A percentile compares a stretch with the other conserved stretches of the same genome.
These are phyloP conservation scores for Aspergillus nanangensis DNA, from an alignment of 495 filamentous ascomycete genomes.

Conservation along the genomic window DNA sequence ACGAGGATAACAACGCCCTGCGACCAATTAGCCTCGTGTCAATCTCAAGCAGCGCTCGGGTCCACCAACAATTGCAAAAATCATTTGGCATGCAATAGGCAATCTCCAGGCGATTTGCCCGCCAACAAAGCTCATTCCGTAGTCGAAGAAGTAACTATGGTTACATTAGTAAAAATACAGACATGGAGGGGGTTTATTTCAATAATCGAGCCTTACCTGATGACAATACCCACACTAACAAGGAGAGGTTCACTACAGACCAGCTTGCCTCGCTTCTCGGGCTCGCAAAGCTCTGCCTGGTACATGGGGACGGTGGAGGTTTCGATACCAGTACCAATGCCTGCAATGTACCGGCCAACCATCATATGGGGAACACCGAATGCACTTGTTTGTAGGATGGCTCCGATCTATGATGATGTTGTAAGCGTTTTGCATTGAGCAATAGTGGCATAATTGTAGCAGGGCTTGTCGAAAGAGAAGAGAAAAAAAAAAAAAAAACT, in stretches of 20 bases:
- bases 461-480: too few species aligned
- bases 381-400: slow-evolving; percentile 39
- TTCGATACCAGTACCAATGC: slow-evolving; percentile 47
- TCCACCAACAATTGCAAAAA: slow-evolving; percentile 34
- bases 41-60: too few species aligned
- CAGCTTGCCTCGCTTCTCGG: slow-evolving; percentile 35
- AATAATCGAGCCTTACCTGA: too few species aligned
- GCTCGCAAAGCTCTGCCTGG: slow-evolving; percentile 40
- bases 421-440: background rate
- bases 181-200: background rate
- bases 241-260: slow-evolving; percentile 44
- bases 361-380: slow-evolving; percentile 42
- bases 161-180: background rate
- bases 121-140: slow-evolving; percentile 36
- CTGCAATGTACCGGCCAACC: slow-evolving; percentile 43
- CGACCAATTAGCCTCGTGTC: slow-evolving; percentile 9
- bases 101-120: slow-evolving; percentile 42
- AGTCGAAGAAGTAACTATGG: slow-evolving; percentile 43
- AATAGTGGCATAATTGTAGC: background rate
- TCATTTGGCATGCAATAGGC: slow-evolving; percentile 41
- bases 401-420: slow-evolving; percentile 23
- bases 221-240: slow-evolving; percentile 32
- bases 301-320: slow-evolving; percentile 45
- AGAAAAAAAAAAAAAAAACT: too few species aligned
- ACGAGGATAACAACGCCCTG: slow-evolving; percentile 32